Base-by-base conservation (phyloP, 768 basidiomycete species). In the Mycena galopus region DNA sequence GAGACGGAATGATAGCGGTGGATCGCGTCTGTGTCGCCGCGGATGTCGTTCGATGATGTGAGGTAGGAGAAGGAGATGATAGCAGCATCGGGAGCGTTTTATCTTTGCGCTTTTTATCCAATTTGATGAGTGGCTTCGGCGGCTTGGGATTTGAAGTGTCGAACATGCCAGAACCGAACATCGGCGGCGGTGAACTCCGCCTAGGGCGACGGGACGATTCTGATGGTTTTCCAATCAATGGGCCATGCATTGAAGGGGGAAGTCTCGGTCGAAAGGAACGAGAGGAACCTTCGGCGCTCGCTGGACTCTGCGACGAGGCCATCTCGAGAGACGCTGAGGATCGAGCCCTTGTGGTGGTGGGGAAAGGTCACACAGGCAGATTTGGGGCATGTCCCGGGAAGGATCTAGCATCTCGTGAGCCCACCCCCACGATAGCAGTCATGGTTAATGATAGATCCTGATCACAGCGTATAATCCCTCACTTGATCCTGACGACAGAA, bases 101-200 rank as follows among this genome's bases (percentile, higher is more conserved):
- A 3, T 23, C 11, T n/a, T 63, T 62, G 5, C 10, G 35, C 39
- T 62, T 69, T 59, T 69, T 69, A 14, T 69, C 68, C 11, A 69
- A 33, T 50, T 69, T 69, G 29, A 69, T 14, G 11, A 69, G 68
- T 17, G 68, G 68, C 44, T 57, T 69, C 19, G 68, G 68, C 3
- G 68, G 19, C 32, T 69, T 63, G 8, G 68, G 25, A 10, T 35
- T 2, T 21, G 68, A 2, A 2, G 14, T 44, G 2, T 69, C 68
- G 68, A 44, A 69, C 9, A 39, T 33, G 29, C 55, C 60, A 47
- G 42, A n/a, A n/a, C n/a, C n/a, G n/a, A n/a, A 62, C 68, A 63
- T 69, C 51, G 61, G 42, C 23, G 60, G 25, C 12, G 68, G 68
- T 2, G 68, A 69, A 4, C 60, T 25, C 10, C 51, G 59, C 29